Percentiles rank a stretch among this genome's conserved stretches.
These are phyloP conservation scores for Backusella circina DNA, from an alignment of 192 early-diverging fungal species.

Conservation along the genomic window DNA sequence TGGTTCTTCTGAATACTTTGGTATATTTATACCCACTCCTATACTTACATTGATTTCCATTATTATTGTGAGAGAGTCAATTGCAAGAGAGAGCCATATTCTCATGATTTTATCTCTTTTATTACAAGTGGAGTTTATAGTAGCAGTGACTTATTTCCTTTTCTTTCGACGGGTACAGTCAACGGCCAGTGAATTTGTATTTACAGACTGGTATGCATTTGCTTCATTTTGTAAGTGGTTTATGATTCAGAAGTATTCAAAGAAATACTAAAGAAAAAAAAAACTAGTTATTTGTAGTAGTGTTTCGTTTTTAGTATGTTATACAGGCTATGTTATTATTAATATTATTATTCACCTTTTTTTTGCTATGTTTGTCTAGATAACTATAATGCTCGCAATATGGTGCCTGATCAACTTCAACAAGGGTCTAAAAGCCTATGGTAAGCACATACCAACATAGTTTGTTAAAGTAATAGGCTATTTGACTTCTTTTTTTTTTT, in stretches of 20 bases:
- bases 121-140: neutral
- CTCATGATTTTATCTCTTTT: neutral
- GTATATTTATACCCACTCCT: neutral
- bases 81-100: neutral
- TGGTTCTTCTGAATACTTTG: neutral
- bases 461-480: neutral
- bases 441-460: neutral
- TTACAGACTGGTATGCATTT: neutral
- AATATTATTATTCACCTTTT: neutral
- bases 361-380: neutral
- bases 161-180: neutral
- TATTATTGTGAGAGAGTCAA: neutral
- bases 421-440: neutral
- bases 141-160: neutral
- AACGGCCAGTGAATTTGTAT: neutral
- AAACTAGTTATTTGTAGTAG: neutral
- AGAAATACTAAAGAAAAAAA: neutral
- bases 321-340: too few relatives aligned
- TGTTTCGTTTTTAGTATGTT: constrained; percentile 4
- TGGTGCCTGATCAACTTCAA: neutral
- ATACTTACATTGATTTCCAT: neutral
- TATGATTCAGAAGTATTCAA: neutral
- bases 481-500: neutral
- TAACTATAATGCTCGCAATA: neutral
- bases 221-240: neutral